A percentile compares a stretch with the other conserved stretches of the same genome.
phyloP scores from a whole-genome alignment of 2,329 filamentous ascomycete genomes.

The Xylaria sp. region DNA sequence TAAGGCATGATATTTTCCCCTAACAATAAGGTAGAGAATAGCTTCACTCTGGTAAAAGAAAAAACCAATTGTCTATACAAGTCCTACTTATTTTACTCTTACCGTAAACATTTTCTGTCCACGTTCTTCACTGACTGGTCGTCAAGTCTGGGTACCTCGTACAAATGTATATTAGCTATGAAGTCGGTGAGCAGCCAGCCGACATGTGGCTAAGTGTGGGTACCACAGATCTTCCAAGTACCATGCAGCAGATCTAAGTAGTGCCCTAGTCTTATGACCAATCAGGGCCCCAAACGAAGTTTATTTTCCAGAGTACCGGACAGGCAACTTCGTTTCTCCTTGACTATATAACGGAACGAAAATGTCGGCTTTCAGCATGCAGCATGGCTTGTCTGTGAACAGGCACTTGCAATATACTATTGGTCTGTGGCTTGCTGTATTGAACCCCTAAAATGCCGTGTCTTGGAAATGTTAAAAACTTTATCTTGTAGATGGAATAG shows the following conservation, averaged over 20 bases:
- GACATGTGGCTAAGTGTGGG: background rate
- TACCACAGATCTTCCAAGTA: constrained; percentile 21
- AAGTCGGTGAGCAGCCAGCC: constrained; percentile 26
- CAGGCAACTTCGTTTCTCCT: background rate
- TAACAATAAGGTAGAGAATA: too few species aligned
- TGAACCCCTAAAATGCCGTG: background rate
- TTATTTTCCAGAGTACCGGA: background rate
- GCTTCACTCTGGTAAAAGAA: too few species aligned
- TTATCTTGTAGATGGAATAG: background rate
- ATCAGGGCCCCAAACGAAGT: background rate
- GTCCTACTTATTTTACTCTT: background rate
- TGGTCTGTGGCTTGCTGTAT: constrained; percentile 8
- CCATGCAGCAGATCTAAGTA: constrained; percentile 28
- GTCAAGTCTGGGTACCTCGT: background rate
- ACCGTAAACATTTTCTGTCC: background rate
- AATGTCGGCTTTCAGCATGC: background rate
- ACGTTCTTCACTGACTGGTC: background rate
- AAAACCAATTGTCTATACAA: too few species aligned
- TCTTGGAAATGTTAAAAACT: background rate
- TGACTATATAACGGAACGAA: background rate
- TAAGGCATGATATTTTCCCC: too few species aligned
- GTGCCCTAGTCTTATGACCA: constrained; percentile 1
- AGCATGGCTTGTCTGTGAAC: background rate
- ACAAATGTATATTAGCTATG: background rate
- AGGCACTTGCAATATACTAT: constrained; percentile 4